Conservation (phyloP, 179 eudicot species). For the Spergularia azorica region DNA sequence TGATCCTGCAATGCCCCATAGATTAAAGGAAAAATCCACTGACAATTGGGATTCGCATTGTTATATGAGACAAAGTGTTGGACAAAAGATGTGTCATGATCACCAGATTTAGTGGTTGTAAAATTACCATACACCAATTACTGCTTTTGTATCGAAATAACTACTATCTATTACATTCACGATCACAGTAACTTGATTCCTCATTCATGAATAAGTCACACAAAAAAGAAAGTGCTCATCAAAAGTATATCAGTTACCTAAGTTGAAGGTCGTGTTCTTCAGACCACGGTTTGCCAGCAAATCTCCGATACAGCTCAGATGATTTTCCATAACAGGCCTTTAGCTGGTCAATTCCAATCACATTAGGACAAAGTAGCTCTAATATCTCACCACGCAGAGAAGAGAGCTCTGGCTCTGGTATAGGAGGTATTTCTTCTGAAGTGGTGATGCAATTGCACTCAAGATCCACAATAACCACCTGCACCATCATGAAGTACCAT, state of each 20-base stretch:
- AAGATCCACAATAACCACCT: constrained; percentile 98
- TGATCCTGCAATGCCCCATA: no score
- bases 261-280: constrained; percentile 83
- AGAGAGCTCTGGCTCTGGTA: constrained; percentile 92
- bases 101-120: no score
- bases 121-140: background rate
- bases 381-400: constrained; percentile 70
- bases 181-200: constrained; percentile 1
- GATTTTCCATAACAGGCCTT: constrained; percentile 42
- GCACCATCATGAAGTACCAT: constrained; percentile 6
- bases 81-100: no score
- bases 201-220: background rate
- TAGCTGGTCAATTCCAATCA: constrained; percentile 66
- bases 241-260: constrained; percentile 48
- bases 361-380: constrained; percentile 76
- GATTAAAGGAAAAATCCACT: no score
- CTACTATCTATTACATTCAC: background rate
- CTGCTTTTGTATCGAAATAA: background rate
- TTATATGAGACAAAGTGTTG: no score
- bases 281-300: constrained; percentile 74
- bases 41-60: no score
- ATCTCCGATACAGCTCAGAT: constrained; percentile 45
- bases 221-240: background rate
- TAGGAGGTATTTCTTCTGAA: constrained; percentile 92
- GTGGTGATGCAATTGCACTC: constrained; percentile 82